Evolutionary conservation across 2,329 filamentous ascomycete genomes (phyloP), one percentile per base, ranked within the genome.

Genomic region (Phyllosticta citrichinensis): DNA sequence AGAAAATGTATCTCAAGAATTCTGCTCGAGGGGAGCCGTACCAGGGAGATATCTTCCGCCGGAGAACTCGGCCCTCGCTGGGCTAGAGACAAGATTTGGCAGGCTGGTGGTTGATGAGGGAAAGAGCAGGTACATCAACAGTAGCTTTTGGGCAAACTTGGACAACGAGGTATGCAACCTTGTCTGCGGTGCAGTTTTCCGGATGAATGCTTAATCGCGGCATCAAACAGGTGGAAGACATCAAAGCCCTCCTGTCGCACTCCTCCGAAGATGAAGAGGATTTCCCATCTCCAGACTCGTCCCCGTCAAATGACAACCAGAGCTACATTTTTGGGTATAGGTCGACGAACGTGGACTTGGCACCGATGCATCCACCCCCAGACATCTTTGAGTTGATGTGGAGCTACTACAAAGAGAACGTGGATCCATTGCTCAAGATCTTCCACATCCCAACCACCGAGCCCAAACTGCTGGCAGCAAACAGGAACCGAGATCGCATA

Each of bases 131-230:
- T 92, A 91, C 69, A 83, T 92, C 65, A 89, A 87, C 74, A 89
- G 84, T 70, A 86, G 83, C 6, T 89, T 91, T 68, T 91, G 87
- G 87, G 83, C 87, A 20, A 88, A 83, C 64, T 78, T 92, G 57
- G 88, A 86, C 63, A 88, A 90, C 58, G 87, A 91, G 79, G 85
- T 87, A 73, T 60, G 75, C 66, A 55, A 56, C 17, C 20, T 27
- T 25, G 12, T 35, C 27, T 47, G 40, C 24, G 40, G 3, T 27
- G 24, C 11, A 55, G 10, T 35, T 2, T 27, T 4, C 10, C 11
- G 14, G 55, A 5, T 12, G 2, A 55, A 33, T 47, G 17, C n/a
- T 47, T 47, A 47, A 47, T 47, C n/a, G 17, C 14, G 27, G 52
- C 24, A 19, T 58, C 9, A 20, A 40, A 27, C 65, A 81, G 79